phyloP scores from a whole-genome alignment of 2,329 filamentous ascomycete genomes.

The Emmonsiellopsis sp. region DNA sequence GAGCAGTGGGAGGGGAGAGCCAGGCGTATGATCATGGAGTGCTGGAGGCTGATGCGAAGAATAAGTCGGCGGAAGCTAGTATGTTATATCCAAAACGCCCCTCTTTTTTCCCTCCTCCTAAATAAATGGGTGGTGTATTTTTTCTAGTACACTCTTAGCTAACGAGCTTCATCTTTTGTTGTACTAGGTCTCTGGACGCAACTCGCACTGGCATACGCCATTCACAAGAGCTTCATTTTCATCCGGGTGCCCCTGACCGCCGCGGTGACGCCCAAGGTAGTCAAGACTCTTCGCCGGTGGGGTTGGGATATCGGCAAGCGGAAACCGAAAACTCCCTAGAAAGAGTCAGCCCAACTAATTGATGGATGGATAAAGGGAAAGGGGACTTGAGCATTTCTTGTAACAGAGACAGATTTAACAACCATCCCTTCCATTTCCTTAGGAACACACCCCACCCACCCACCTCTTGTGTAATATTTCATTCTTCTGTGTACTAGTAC shows the following conservation, averaged over 20 bases:
- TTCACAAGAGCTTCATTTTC: constrained; percentile 98
- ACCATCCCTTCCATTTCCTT: too few species aligned
- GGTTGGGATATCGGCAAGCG: constrained; percentile 91
- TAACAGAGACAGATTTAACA: too few species aligned
- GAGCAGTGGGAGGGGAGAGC: neutral
- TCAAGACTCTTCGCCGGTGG: constrained; percentile 76
- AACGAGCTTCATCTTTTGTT: neutral
- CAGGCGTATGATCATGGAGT: constrained; percentile 39
- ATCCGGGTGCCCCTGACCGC: constrained; percentile 86
- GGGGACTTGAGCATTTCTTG: too few species aligned
- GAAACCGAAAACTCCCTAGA: constrained; percentile 32
- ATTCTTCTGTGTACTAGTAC: too few species aligned
- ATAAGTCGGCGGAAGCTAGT: constrained; percentile 62
- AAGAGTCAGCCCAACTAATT: neutral
- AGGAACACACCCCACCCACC: too few species aligned
- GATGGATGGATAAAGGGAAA: too few species aligned
- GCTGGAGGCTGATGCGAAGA: constrained; percentile 52
- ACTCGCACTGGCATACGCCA: constrained; percentile 84
- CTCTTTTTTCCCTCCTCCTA: neutral
- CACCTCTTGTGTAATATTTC: too few species aligned
- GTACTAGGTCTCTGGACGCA: constrained; percentile 64
- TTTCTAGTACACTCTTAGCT: neutral
- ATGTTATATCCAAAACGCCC: constrained; percentile 35
- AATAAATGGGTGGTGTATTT: neutral
- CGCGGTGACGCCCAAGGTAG: constrained; percentile 87